Conservation (phyloP, 1,284 basidiomycete genomes). For the Gymnopus androsaceus region DNA sequence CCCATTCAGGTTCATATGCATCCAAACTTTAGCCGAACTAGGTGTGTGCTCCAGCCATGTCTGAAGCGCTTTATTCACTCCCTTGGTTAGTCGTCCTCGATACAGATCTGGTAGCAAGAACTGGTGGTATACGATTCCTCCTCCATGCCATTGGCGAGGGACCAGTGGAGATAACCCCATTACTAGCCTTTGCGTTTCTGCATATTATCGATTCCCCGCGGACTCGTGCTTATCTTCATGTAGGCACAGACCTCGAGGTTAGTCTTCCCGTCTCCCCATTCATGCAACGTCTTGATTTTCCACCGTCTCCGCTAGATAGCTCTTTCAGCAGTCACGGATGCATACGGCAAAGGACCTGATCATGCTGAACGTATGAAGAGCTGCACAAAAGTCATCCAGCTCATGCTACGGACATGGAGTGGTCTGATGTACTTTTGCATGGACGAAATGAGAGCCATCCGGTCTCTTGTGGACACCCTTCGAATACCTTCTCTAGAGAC, state of each 20-base stretch:
- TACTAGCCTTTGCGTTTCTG: constrained; percentile 86
- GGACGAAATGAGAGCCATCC: constrained; percentile 84
- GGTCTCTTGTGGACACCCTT: constrained; percentile 83
- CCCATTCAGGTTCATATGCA: constrained; percentile 79
- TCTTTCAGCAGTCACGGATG: constrained; percentile 86
- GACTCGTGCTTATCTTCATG: constrained; percentile 77
- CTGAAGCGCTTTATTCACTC: constrained; percentile 25
- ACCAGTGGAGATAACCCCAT: constrained; percentile 79
- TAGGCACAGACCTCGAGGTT: constrained; percentile 91
- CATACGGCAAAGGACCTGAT: constrained; percentile 80
- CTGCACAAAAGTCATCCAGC: constrained; percentile 77
- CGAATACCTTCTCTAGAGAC: constrained; percentile 87
- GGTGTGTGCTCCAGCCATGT: constrained; percentile 47
- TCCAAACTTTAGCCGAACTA: constrained; percentile 92
- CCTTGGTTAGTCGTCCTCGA: constrained; percentile 72
- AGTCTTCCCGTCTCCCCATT: constrained; percentile 20
- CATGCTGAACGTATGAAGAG: constrained; percentile 79
- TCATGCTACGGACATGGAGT: constrained; percentile 91
- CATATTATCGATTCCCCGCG: constrained; percentile 86
- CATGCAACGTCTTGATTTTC: constrained; percentile 20
- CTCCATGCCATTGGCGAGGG: constrained; percentile 88
- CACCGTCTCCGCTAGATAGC: constrained; percentile 61
- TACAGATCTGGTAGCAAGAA: constrained; percentile 77
- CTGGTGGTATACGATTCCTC: constrained; percentile 87
- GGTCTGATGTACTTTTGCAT: constrained; percentile 95